Conservation (phyloP, 2,329 filamentous ascomycete species). For the Penicillium sp. region DNA sequence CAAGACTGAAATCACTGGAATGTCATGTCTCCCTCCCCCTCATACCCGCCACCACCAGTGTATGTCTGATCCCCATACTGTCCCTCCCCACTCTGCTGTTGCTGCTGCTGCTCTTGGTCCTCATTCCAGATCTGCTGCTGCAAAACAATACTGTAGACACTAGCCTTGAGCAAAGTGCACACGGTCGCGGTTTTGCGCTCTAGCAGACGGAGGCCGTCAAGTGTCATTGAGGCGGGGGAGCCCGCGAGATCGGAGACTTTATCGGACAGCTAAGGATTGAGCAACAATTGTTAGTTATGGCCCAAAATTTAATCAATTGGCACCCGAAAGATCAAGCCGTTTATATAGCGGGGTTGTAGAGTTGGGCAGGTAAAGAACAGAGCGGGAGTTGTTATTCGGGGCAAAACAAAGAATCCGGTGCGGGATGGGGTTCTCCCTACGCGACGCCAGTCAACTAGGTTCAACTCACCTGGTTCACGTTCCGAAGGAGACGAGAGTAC, state of each 20-base stretch:
- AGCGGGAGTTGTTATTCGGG: background rate
- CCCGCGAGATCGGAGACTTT: slow-evolving; percentile 58
- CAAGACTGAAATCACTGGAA: slow-evolving; percentile 20
- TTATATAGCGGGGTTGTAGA: background rate
- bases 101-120: slow-evolving; percentile 36
- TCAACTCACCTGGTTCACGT: slow-evolving; percentile 76
- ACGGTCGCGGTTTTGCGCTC: slow-evolving; percentile 94
- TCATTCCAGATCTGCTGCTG: slow-evolving; percentile 90
- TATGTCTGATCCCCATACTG: slow-evolving; percentile 22
- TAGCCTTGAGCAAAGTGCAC: slow-evolving; percentile 94
- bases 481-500: slow-evolving; percentile 82
- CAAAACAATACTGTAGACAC: slow-evolving; percentile 96
- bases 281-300: background rate
- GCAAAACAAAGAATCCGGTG: background rate
- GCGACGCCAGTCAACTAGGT: background rate
- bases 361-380: background rate
- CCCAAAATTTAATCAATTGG: background rate
- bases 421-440: background rate
- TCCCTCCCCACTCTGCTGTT: slow-evolving; percentile 20
- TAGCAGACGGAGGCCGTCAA: slow-evolving; percentile 78
- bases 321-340: background rate
- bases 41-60: slow-evolving; percentile 14
- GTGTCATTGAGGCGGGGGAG: slow-evolving; percentile 71
- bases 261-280: slow-evolving; percentile 30
- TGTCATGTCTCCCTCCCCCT: slow-evolving; percentile 27